phyloP scores from a whole-genome alignment of 2,329 filamentous ascomycete genomes.

The Davidsoniella eucalypti region DNA sequence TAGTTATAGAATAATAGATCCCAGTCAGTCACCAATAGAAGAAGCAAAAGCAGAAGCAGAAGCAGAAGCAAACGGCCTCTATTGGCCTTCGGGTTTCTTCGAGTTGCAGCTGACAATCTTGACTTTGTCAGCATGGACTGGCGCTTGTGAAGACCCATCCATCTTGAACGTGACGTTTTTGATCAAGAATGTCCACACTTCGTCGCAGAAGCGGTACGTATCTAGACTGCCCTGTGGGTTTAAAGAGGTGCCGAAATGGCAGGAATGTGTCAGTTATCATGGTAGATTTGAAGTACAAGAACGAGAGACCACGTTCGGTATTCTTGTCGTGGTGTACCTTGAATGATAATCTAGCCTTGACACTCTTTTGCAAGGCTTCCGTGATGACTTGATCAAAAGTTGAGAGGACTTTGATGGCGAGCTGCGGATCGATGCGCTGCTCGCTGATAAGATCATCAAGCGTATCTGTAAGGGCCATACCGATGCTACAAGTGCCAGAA shows the following conservation, averaged over 20 bases:
- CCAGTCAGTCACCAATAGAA: too few relatives aligned
- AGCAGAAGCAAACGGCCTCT: conserved; percentile 1
- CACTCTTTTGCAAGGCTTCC: conserved; percentile 78
- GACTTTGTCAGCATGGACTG: conserved; percentile 73
- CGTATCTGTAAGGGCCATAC: conserved; percentile 82
- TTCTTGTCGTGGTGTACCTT: conserved; percentile 44
- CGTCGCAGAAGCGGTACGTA: conserved; percentile 98
- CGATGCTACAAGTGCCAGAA: conserved; percentile 49
- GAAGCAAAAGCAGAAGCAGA: too few relatives aligned
- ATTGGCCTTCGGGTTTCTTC: conserved; percentile 41
- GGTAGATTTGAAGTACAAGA: background rate
- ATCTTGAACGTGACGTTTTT: conserved; percentile 99
- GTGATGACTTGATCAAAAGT: conserved; percentile 93
- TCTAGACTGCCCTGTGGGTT: conserved; percentile 68
- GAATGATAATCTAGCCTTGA: conserved; percentile 81
- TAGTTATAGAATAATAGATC: too few relatives aligned
- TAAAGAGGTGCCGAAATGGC: background rate
- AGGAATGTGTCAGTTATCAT: background rate
- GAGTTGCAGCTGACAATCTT: conserved; percentile 98
- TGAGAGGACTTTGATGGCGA: conserved; percentile 93
- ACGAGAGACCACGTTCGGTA: too few relatives aligned
- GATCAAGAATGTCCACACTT: conserved; percentile 98
- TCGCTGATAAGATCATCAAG: conserved; percentile 94
- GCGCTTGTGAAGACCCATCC: conserved; percentile 51
- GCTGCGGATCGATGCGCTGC: conserved; percentile 87